These are phyloP conservation scores for Colletotrichum spinosum DNA, from an alignment of 2,329 filamentous ascomycete species.

Conservation along the genomic window DNA sequence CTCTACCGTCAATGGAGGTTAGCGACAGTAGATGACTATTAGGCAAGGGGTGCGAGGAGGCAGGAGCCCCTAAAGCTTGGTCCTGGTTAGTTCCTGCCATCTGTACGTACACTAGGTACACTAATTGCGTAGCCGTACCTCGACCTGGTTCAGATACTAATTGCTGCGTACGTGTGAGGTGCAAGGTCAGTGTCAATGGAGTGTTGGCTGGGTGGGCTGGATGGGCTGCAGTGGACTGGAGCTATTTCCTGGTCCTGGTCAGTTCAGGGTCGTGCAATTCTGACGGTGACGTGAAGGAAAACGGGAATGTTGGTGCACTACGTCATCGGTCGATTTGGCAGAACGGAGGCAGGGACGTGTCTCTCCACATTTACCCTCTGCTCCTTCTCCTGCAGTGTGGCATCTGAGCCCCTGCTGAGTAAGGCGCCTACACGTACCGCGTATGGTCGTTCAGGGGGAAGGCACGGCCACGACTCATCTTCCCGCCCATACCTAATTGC, in stretches of 20 bases:
- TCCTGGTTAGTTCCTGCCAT: constrained; percentile 22
- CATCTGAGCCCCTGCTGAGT: too few relatives aligned
- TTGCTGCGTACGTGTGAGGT: too few relatives aligned
- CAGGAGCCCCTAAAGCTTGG: constrained; percentile 27
- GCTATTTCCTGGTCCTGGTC: constrained; percentile 1
- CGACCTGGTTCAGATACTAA: too few relatives aligned
- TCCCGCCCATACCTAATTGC: not conserved
- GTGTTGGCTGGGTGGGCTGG: not conserved
- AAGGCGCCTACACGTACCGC: not conserved
- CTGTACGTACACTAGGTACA: not conserved
- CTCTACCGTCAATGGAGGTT: too few relatives aligned
- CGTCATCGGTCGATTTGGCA: constrained; percentile 28
- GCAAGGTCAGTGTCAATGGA: too few relatives aligned
- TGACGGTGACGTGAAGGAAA: constrained; percentile 34
- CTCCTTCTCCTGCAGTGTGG: too few relatives aligned
- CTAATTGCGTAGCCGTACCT: too few relatives aligned
- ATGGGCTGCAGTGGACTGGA: constrained; percentile 5
- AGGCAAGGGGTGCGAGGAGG: constrained; percentile 11
- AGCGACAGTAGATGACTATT: not conserved
- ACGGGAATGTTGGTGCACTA: constrained; percentile 30
- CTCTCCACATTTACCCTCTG: too few relatives aligned
- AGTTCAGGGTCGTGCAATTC: constrained; percentile 18
- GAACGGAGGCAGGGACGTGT: not conserved
- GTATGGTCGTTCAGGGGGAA: not conserved
- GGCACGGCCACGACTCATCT: not conserved